A percentile compares a stretch with the other conserved stretches of the same genome.
phyloP scores from a whole-genome alignment of 805 yeast genomes.

The Tetrapisispora taiwanensis region DNA sequence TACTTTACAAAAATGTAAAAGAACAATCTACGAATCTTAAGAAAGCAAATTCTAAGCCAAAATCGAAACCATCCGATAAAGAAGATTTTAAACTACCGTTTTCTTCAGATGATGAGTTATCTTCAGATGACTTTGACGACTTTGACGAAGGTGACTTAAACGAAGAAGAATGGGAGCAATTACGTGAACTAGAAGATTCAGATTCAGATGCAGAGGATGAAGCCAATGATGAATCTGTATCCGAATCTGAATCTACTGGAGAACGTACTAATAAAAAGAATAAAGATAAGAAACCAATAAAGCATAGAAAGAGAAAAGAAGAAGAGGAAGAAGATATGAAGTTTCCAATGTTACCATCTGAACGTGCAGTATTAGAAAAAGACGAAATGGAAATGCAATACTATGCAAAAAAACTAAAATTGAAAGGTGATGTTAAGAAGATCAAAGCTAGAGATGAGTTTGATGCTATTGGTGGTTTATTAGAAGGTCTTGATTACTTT shows the following conservation, averaged over 20 bases:
- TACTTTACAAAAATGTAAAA: constrained; percentile 2
- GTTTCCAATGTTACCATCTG: constrained; percentile 33
- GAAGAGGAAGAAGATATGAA: constrained; percentile 6
- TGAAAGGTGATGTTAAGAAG: constrained; percentile 45
- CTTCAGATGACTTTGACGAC: constrained; percentile 36
- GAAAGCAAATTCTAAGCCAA: constrained; percentile 7
- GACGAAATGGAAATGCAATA: constrained; percentile 75
- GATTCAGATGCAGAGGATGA: constrained; percentile 13
- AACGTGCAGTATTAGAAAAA: constrained; percentile 38
- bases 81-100: constrained; percentile 27
- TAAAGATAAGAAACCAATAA: constrained; percentile 10
- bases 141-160: constrained; percentile 32
- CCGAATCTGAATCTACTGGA: constrained; percentile 17
- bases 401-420: constrained; percentile 73
- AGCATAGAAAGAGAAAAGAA: constrained; percentile 8
- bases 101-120: constrained; percentile 35
- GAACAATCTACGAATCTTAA: constrained; percentile 20
- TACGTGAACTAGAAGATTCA: constrained; percentile 20
- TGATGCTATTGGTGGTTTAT: constrained; percentile 71
- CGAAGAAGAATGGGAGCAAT: constrained; percentile 28
- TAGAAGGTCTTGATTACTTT: constrained; percentile 52
- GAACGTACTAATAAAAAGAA: constrained; percentile 17
- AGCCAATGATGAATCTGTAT: constrained; percentile 3
- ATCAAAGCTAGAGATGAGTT: constrained; percentile 45
- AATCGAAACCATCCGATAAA: constrained; percentile 11